Evolutionary conservation across 208 protist species (phyloP), one percentile per base, ranked within the genome.

Genomic region (Trypanosoma platydactyli): DNA sequence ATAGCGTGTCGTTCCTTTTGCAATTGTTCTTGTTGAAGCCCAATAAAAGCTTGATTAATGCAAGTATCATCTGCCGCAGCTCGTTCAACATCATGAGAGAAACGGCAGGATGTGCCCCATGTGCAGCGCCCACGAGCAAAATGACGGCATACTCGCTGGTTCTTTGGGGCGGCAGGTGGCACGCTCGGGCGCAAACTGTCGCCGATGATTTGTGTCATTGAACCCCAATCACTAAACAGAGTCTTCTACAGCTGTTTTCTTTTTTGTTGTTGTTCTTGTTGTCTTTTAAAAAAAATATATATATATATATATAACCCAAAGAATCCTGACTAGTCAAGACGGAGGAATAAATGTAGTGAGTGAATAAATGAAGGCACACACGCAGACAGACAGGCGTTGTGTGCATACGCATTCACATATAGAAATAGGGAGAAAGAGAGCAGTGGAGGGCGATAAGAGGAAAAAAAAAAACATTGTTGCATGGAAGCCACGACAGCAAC

Each of bases 101-200:
- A 82, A 27, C 77, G 63, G 57, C 77, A 82, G 1, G 68, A 70
- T 20, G 62, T 48, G 38, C 77, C 77, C 77, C 77, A 82, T 15
- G 77, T 82, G 51, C 77, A 82, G 20, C 77, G 77, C 9, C 77
- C 77, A 20, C 72, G 53, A 49, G 76, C 64, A 59, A 82, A 82
- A 49, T 82, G 77, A 13, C 77, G 70, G 46, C 77, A 82, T 29
- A 82, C 73, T 11, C 73, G 73, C 60, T 71, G 65, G 25, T 46
- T 72, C 41, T 73, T 78, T 24, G 60, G 41, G 13, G 59, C 59
- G 4, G 71, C 48, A 24, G 69, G 55, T 12, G 69, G 53, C 33
- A 68, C 60, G 53, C 46, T 64, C 35, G 62, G 45, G 41, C 69
- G 69, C 61, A 75, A 51, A 64, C 53, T 64, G 5, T 75, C 69